Conservation (phyloP, 2,329 filamentous ascomycete species). For the Delphinella strobiligena region DNA sequence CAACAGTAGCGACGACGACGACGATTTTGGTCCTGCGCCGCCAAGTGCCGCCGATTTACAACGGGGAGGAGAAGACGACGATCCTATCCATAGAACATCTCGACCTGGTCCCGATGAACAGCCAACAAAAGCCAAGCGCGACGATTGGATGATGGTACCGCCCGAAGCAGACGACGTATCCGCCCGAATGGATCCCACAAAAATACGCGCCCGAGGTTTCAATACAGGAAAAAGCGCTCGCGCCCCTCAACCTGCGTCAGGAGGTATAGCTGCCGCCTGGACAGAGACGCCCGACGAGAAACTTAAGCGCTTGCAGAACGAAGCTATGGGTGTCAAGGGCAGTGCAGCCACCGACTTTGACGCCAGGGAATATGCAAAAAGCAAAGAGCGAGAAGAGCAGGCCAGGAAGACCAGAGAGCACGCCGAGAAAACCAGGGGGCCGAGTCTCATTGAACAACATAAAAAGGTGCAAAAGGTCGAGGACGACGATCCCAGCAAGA, state of each 20-base stretch:
- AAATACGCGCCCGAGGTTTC: conserved; percentile 72
- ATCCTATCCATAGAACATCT: neutral
- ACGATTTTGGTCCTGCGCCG: conserved; percentile 34
- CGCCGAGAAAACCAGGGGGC: conserved; percentile 30
- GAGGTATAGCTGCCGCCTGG: conserved; percentile 53
- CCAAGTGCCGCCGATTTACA: conserved; percentile 16
- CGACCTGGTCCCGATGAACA: neutral
- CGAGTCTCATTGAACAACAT: conserved; percentile 33
- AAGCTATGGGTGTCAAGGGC: conserved; percentile 45
- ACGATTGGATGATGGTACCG: conserved; percentile 50
- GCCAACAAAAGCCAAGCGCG: conserved; percentile 44
- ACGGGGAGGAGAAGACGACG: neutral
- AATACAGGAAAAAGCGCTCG: conserved; percentile 53
- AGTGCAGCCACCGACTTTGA: conserved; percentile 1
- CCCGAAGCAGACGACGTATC: conserved; percentile 37
- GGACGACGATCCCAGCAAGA: conserved; percentile 78
- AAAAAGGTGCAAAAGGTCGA: conserved; percentile 30
- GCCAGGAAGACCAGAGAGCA: conserved; percentile 45
- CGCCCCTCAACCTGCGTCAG: conserved; percentile 23
- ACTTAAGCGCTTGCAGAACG: conserved; percentile 63
- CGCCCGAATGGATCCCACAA: conserved; percentile 67
- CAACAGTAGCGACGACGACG: conserved; percentile 26
- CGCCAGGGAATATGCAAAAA: conserved; percentile 3
- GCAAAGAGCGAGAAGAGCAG: conserved; percentile 31
- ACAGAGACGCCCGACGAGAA: conserved; percentile 87